Evolutionary conservation across 1,284 basidiomycete species (phyloP).

Genomic region (Ganoderma boninense): DNA sequence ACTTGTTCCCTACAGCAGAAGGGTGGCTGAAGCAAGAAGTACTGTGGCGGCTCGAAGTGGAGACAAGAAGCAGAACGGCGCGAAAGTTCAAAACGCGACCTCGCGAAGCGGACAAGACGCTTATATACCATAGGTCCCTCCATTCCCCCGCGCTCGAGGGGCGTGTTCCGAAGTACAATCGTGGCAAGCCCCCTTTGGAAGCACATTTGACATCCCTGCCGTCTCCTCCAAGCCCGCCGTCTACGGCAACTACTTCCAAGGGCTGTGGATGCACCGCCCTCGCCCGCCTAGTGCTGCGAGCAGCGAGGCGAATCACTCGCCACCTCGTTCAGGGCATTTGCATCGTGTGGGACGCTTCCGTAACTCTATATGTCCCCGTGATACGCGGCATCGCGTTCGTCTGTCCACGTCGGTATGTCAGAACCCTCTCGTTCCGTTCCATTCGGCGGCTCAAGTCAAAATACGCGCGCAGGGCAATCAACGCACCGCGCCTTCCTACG

Average conservation of each 20-base stretch:
- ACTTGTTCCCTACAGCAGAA: neutral
- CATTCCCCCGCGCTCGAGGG: neutral
- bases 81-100: neutral
- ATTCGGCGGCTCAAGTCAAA: neutral
- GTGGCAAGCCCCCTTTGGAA: neutral
- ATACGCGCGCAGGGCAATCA: neutral
- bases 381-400: neutral
- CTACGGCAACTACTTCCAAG: neutral
- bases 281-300: neutral
- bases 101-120: neutral
- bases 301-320: neutral
- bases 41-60: neutral
- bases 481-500: neutral
- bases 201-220: neutral
- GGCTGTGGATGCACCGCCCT: conserved; percentile 3
- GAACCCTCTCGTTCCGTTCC: neutral
- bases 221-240: neutral
- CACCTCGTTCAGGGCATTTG: neutral
- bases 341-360: neutral
- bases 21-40: neutral
- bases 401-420: neutral
- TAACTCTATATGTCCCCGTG: neutral
- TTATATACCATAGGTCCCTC: conserved; percentile 4
- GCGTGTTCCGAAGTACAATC: conserved; percentile 6
- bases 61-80: neutral